Evolutionary conservation across 169 alveolate species (phyloP), one percentile per base, ranked within the genome.

Genomic region (Neospora caninum): DNA sequence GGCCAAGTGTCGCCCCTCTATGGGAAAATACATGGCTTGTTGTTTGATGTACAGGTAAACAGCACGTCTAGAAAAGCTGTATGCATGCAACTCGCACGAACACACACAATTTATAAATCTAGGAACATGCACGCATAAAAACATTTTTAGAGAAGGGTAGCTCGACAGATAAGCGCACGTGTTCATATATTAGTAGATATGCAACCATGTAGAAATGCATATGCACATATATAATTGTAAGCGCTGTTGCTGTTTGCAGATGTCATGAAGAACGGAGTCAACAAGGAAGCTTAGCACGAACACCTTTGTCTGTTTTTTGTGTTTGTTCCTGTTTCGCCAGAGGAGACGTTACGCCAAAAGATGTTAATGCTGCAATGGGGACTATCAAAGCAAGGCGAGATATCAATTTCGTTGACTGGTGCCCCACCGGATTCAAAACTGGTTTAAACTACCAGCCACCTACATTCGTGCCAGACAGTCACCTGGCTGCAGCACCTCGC

Each of bases 341-440:
- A 93, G 99, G 99, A 13, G 99, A 99, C 97, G 99, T 99, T 42
- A 99, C 98, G 34, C 99, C 99, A 54, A 99, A 99, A 96, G 99
- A 99, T 95, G 99, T 99, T 82, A 98, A 98, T 94, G 99, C 99
- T 36, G 99, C 99, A 54, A 99, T 99, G 93, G 99, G 99, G 43
- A 98, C 99, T 80, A 98, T 99, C 95, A 99, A 99, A 96, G 98
- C 99, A 82, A 98, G 98, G 97, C 98, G 99, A 93, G 98, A 99
- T 67, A 98, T 99, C 95, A 99, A 98, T 97, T 99, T 99, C 96
- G 99, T 98, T 87, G 99, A 98, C 93, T 99, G 99, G 99, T 99
- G 87, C 43, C 87, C 87, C 25, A 78, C 87, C 16, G 87, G 87
- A 34, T 78, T 78, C 99, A 96, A 99, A 99, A 88, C 87, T 34